Base-by-base conservation (phyloP, 306 rosid genomes). In the Citrullus mucosospermus region DNA sequence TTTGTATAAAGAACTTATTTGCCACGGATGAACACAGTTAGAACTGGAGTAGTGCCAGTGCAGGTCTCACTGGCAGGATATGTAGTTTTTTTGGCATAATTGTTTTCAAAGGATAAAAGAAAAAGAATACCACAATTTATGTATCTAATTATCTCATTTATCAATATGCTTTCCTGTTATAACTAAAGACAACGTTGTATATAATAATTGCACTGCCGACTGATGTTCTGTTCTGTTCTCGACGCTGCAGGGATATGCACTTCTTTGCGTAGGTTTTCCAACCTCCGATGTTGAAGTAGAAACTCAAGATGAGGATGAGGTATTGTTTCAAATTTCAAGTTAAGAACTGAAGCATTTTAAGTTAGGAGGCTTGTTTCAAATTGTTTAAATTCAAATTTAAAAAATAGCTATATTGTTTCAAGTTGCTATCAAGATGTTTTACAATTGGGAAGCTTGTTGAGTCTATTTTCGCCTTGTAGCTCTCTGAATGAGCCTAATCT, bases 301-400 rank as follows among this genome's bases (percentile, higher is more conserved):
- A 90, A 95, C 99, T 28, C 99, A 95, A 86, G 99, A 95, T 38
- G 99, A 95, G 86, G 99, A 95, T 82, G 99, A 95, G 97, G 99
- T 92, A 86, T 83, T 78, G 77, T 68, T 72, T 61, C 57, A 43
- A 60, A 46, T 59, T 59, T 13, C 43, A 54, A 57, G 39, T 50
- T 20, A 41, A 77, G 39, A 13, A 12, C 9, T 12, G 59, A 80
- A 76, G 56, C 79, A 16, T 76, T 20, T 67, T 76, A 17, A 15
- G 43, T 41, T 68, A n/a, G 13, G 28, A 25, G 1, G 28, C 28
- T 25, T 25, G 28, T 25, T 25, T 25, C 28, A 25, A 25, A 25
- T 25, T 25, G 28, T 25, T 25, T 25, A 25, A 25, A 25, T 25
- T 25, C 28, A 25, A 25, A 25, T 0, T 25, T 25, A 25, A 25